Evolutionary conservation across 2,329 filamentous ascomycete species (phyloP).

Genomic region (Xylariaceae sp.): DNA sequence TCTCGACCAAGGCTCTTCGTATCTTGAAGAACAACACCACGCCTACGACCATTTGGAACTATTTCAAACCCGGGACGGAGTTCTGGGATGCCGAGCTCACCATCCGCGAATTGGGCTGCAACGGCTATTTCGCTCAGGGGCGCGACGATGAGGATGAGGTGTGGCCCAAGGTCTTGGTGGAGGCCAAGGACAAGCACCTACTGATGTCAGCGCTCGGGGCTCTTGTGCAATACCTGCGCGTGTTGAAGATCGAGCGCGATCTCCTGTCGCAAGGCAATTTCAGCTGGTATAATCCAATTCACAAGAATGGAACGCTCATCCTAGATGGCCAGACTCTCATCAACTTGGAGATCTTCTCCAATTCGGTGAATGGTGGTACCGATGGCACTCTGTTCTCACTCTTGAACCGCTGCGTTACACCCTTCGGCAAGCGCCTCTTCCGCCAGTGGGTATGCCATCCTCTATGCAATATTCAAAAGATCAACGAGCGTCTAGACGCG

Average conservation of each 20-base stretch:
- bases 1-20: conserved; percentile 85
- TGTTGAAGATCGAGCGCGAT: conserved; percentile 84
- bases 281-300: conserved; percentile 85
- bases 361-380: conserved; percentile 79
- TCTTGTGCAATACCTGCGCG: conserved; percentile 79
- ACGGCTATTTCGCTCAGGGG: conserved; percentile 71
- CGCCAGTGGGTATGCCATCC: conserved; percentile 98
- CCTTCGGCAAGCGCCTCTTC: conserved; percentile 94
- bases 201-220: conserved; percentile 91
- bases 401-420: conserved; percentile 90
- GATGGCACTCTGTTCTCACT: conserved; percentile 89
- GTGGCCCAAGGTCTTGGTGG: conserved; percentile 74
- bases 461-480: conserved; percentile 78
- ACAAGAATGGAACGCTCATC: conserved; percentile 84
- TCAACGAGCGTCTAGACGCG: conserved; percentile 88
- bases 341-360: conserved; percentile 96
- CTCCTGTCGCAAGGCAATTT: conserved; percentile 90
- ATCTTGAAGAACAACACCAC: conserved; percentile 95
- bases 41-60: conserved; percentile 93
- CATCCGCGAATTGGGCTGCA: conserved; percentile 74
- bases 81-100: conserved; percentile 88
- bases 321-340: conserved; percentile 94
- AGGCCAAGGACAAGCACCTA: conserved; percentile 74
- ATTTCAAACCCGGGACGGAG: conserved; percentile 80
- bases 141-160: conserved; percentile 49